Evolutionary conservation across 495 filamentous ascomycete species (phyloP).

Genomic region (Penicillium canariense): DNA sequence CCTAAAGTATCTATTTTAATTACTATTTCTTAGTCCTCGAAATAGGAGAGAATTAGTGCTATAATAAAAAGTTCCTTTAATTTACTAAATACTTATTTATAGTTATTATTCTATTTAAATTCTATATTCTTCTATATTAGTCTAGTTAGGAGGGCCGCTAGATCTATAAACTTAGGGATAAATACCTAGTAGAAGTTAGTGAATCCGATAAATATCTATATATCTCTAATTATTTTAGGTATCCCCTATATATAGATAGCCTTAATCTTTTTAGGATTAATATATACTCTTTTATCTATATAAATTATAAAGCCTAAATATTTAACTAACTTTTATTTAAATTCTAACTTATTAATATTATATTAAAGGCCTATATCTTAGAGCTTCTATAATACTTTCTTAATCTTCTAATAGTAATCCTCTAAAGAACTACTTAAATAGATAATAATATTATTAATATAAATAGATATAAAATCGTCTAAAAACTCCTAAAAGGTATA

Average conservation of each 20-base stretch:
- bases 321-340: neutral
- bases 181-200: neutral
- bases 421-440: too few relatives aligned
- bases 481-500: too few relatives aligned
- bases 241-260: neutral
- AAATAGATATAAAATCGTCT: too few relatives aligned
- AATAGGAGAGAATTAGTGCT: slow-evolving; percentile 3
- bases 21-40: neutral
- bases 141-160: neutral
- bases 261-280: neutral
- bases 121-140: slow-evolving; percentile 7
- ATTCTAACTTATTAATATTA: neutral
- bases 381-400: neutral
- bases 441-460: too few relatives aligned
- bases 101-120: slow-evolving; percentile 6
- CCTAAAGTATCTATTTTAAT: slow-evolving; percentile 20
- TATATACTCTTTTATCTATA: neutral
- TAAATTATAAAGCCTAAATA: neutral
- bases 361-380: neutral
- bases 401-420: neutral
- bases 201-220: neutral
- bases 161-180: neutral
- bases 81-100: slow-evolving; percentile 7
- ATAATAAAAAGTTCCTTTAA: slow-evolving; percentile 7
- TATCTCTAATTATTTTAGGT: neutral